These are phyloP conservation scores for Silene coronaria DNA, from an alignment of 179 eudicot species.

Conservation along the genomic window DNA sequence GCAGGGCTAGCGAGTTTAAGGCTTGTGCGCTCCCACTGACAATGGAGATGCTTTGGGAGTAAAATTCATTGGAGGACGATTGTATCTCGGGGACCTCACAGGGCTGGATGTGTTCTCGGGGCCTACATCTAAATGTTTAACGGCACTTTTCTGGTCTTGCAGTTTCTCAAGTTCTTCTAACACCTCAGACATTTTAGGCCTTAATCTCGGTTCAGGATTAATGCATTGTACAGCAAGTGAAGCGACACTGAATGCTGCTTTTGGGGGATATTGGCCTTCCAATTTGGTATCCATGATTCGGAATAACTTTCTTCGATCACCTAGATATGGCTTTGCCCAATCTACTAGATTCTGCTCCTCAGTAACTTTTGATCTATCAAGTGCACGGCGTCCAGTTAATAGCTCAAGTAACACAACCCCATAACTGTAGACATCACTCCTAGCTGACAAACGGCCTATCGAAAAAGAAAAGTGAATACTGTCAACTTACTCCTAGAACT, in stretches of 20 bases:
- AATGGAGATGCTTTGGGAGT: constrained; percentile 49
- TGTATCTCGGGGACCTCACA: constrained; percentile 33
- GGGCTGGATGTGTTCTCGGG: constrained; percentile 28
- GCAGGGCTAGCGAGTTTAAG: constrained; percentile 28
- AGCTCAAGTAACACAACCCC: constrained; percentile 89
- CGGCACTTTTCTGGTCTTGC: constrained; percentile 36
- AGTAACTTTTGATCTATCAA: constrained; percentile 55
- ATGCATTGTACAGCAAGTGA: constrained; percentile 61
- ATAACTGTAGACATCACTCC: constrained; percentile 87
- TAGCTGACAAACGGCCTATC: constrained; percentile 74
- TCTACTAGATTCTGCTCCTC: constrained; percentile 75
- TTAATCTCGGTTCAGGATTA: constrained; percentile 49
- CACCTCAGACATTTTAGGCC: constrained; percentile 79
- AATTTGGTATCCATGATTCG: constrained; percentile 91
- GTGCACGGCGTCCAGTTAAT: constrained; percentile 79
- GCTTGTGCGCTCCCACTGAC: constrained; percentile 31
- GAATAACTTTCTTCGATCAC: constrained; percentile 68
- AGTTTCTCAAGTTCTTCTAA: constrained; percentile 60
- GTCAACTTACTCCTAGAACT: neutral
- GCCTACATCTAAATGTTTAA: constrained; percentile 24
- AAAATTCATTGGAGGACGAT: constrained; percentile 34
- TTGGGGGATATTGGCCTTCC: constrained; percentile 89
- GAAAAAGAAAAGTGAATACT: neutral
- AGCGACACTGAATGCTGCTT: constrained; percentile 65
- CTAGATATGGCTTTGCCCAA: constrained; percentile 80